Evolutionary conservation across 208 protist genomes (phyloP).

Genomic region (Kentomonas sorsogonicus): DNA sequence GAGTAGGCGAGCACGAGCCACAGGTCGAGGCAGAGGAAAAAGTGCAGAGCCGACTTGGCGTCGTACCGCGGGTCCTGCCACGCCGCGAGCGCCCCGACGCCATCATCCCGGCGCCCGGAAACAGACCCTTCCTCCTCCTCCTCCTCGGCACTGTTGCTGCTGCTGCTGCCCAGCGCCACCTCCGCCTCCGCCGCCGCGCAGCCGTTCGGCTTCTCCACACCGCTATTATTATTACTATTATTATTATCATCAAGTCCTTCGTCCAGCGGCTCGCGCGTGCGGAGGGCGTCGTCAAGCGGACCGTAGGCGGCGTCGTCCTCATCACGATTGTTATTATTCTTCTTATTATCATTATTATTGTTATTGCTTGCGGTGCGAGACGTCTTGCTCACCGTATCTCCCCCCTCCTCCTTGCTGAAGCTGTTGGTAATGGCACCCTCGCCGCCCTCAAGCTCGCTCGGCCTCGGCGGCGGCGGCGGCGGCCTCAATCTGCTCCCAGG

Average conservation of each 20-base stretch:
- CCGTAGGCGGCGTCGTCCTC: too few species aligned
- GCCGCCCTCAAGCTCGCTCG: background rate
- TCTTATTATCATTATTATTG: too few species aligned
- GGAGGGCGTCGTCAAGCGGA: too few species aligned
- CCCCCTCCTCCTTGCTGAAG: too few species aligned
- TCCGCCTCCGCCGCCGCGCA: background rate
- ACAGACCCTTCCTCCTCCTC: background rate
- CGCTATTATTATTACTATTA: background rate
- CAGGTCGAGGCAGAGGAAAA: slow-evolving; percentile 26
- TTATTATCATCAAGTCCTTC: background rate
- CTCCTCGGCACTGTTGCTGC: background rate
- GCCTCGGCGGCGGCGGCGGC: background rate
- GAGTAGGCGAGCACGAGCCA: slow-evolving; percentile 46
- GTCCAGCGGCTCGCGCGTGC: too few species aligned
- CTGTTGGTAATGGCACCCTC: too few species aligned
- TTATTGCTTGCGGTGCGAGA: too few species aligned
- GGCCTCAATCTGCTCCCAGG: slow-evolving; percentile 1
- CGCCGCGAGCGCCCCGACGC: too few species aligned
- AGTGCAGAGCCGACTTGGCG: slow-evolving; percentile 26
- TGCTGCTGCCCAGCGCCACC: background rate
- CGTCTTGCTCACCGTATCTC: too few species aligned
- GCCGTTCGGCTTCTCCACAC: too few species aligned
- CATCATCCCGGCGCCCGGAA: too few species aligned
- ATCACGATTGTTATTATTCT: too few species aligned
- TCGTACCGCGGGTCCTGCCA: slow-evolving; percentile 39